phyloP scores from a whole-genome alignment of 139 green algal genomes.

The Gonium pectorale region DNA sequence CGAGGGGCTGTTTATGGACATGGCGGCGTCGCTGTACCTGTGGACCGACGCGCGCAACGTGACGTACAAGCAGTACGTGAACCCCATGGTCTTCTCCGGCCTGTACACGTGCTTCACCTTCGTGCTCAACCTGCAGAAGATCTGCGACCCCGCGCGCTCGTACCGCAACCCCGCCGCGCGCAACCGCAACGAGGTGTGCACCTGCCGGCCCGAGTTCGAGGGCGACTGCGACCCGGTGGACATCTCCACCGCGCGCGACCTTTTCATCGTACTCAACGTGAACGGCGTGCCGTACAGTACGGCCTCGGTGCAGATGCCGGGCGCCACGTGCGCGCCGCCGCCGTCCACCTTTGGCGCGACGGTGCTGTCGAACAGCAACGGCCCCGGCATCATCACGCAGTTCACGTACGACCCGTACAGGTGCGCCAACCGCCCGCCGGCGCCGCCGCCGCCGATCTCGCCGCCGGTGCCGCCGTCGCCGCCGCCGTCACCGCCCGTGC shows the following conservation, averaged over 20 bases:
- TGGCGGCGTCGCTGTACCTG: constrained; percentile 29
- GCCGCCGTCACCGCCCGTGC: neutral
- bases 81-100: constrained; percentile 13
- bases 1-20: neutral
- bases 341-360: neutral
- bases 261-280: constrained; percentile 27
- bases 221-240: constrained; percentile 30
- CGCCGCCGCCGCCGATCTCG: neutral
- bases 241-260: neutral
- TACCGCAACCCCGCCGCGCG: constrained; percentile 21
- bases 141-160: constrained; percentile 22
- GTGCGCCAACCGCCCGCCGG: neutral
- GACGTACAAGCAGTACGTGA: constrained; percentile 30
- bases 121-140: constrained; percentile 18
- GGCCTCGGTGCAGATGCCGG: neutral
- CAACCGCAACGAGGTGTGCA: constrained; percentile 34
- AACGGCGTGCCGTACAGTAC: constrained; percentile 32
- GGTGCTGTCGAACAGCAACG: constrained; percentile 30
- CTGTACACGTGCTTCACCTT: constrained; percentile 30
- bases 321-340: neutral
- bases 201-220: neutral
- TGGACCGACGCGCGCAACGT: constrained; percentile 31
- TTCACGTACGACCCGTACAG: neutral
- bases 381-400: constrained; percentile 25
- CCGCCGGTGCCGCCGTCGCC: neutral